phyloP scores from a whole-genome alignment of 495 filamentous ascomycete genomes.

The Penicillium maclennaniae region DNA sequence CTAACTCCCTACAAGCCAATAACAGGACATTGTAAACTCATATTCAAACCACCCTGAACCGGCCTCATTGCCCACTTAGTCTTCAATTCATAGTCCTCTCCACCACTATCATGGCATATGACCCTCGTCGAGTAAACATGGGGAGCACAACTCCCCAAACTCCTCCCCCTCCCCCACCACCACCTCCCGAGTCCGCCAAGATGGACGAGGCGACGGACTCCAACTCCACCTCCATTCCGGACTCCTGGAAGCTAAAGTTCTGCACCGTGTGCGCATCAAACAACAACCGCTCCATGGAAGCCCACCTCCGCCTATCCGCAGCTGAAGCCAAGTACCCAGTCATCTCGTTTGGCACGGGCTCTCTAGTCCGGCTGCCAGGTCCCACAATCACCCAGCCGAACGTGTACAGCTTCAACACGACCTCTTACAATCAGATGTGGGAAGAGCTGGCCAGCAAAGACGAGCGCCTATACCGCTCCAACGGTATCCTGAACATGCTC shows the following conservation, averaged over 20 bases:
- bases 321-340: constrained; percentile 74
- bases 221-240: constrained; percentile 38
- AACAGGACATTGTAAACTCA: constrained; percentile 38
- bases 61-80: constrained; percentile 9
- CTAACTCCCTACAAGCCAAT: constrained; percentile 30
- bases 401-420: constrained; percentile 94
- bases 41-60: constrained; percentile 39
- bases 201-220: constrained; percentile 11
- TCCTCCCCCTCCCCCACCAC: constrained; percentile 51
- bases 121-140: constrained; percentile 51
- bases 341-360: constrained; percentile 96
- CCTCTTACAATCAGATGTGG: constrained; percentile 88
- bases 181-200: constrained; percentile 35
- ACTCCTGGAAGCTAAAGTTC: constrained; percentile 82
- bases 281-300: constrained; percentile 98
- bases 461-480: constrained; percentile 79
- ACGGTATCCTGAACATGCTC: constrained; percentile 93
- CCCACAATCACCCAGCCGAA: constrained; percentile 90
- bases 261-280: constrained; percentile 99
- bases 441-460: constrained; percentile 82
- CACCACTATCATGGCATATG: constrained; percentile 46
- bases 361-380: constrained; percentile 88
- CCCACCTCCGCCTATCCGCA: constrained; percentile 81
- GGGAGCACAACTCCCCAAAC: constrained; percentile 40
- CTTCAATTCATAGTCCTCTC: constrained; percentile 9